A percentile compares a stretch with the other conserved stretches of the same genome.
These are phyloP conservation scores for Alternaria postmessia DNA, from an alignment of 2,329 filamentous ascomycete genomes.

Conservation along the genomic window DNA sequence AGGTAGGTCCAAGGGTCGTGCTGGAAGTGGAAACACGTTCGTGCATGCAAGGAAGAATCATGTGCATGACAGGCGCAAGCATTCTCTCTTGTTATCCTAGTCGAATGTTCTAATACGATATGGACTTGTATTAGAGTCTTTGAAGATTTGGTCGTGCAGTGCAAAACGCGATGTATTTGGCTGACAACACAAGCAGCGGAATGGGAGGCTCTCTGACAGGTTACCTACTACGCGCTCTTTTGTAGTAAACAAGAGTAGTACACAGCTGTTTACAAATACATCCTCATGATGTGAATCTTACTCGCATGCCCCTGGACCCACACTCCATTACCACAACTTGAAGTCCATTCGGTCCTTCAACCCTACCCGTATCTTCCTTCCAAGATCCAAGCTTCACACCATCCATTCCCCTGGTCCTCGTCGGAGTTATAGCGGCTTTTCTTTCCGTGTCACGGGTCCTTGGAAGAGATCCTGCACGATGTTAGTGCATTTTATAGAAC, in stretches of 20 bases:
- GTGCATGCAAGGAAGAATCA: not conserved
- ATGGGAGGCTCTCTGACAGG: not conserved
- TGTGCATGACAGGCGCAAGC: not conserved
- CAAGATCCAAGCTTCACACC: not conserved
- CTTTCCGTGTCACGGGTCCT: conserved; percentile 5
- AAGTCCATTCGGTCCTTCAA: not conserved
- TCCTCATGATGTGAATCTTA: not conserved
- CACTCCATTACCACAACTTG: not conserved
- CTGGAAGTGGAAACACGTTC: not conserved
- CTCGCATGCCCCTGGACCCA: not conserved
- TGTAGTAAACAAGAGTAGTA: not conserved
- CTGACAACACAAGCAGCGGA: not conserved
- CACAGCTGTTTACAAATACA: not conserved
- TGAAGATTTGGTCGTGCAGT: not conserved
- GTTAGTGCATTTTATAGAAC: conserved; percentile 11
- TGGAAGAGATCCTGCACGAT: conserved; percentile 11
- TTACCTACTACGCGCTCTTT: not conserved
- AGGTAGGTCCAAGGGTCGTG: not conserved
- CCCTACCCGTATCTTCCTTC: not conserved
- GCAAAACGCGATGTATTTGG: not conserved
- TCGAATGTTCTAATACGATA: not conserved
- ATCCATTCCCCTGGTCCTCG: not conserved
- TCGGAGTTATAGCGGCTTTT: conserved; percentile 6
- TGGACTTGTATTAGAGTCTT: not conserved
- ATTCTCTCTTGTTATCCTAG: not conserved